A percentile compares a stretch with the other conserved stretches of the same genome.
Evolutionary conservation across 768 basidiomycete genomes (phyloP).

Genomic region (Amanita inopinata): DNA sequence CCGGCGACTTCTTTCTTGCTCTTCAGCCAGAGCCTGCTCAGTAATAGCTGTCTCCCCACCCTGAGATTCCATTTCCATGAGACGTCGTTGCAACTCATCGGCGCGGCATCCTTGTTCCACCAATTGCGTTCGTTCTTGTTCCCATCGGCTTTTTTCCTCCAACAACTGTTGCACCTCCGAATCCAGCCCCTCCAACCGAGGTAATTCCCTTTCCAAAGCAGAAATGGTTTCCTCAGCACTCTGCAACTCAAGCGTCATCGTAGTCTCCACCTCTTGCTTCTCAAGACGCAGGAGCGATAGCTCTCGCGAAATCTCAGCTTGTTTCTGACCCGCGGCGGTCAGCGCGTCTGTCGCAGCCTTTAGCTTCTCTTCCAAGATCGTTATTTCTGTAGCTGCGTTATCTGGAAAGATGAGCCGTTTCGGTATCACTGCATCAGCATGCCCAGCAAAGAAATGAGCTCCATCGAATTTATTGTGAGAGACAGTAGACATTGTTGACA

Average conservation of each 20-base stretch:
- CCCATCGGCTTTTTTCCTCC: constrained; percentile 42
- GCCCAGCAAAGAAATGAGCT: constrained; percentile 78
- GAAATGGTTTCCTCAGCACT: constrained; percentile 55
- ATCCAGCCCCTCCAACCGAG: constrained; percentile 39
- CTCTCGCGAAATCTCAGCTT: constrained; percentile 52
- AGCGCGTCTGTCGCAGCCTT: constrained; percentile 51
- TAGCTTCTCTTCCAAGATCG: constrained; percentile 54
- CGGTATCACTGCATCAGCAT: constrained; percentile 58
- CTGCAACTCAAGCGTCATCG: constrained; percentile 56
- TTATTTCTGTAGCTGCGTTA: constrained; percentile 33
- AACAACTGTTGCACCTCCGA: constrained; percentile 35
- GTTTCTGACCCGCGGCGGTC: constrained; percentile 48
- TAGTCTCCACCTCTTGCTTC: constrained; percentile 60
- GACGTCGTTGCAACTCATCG: constrained; percentile 29
- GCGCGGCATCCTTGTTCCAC: constrained; percentile 28
- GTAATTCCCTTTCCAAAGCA: constrained; percentile 46
- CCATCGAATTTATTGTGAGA: constrained; percentile 65
- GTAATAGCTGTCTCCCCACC: constrained; percentile 32
- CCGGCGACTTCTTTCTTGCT: constrained; percentile 19
- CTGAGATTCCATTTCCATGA: constrained; percentile 33
- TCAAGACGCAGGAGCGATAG: constrained; percentile 53
- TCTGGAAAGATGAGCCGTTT: constrained; percentile 31
- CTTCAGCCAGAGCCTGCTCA: constrained; percentile 27
- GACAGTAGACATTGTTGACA: constrained; percentile 29
- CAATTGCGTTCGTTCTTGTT: constrained; percentile 34